Evolutionary conservation across 371 early-diverging fungal species (phyloP), one percentile per base, ranked within the genome.

Genomic region (Enteropsectra breve): DNA sequence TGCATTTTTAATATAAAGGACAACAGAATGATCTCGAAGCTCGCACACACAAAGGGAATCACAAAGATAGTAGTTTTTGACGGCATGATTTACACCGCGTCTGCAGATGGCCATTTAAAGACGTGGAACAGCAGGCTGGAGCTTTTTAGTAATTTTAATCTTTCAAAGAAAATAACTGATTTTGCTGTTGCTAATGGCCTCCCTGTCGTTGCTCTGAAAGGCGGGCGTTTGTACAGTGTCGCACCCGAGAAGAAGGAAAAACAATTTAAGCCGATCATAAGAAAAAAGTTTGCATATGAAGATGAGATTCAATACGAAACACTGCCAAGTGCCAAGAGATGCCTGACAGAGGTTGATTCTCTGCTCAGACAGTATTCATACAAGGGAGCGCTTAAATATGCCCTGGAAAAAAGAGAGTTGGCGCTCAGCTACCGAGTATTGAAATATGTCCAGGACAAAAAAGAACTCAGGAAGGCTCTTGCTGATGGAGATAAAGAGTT

Each of bases 71-170:
- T 26, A 28, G 54, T 70, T 2, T 53, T 48, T 23, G 32, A 53
- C 13, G 54, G 54, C 11, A 52, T 29, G 5, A 56, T 74, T 0
- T 70, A 54, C 45, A 70, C 70, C 8, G 18, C 33, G 15, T 62
- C 67, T 0, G 8, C 50, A 1, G 75, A 74, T 68, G 65, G 57
- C 34, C 61, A 46, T 37, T 43, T 70, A 24, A 66, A 60, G 37
- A 36, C 58, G n/a, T 70, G 40, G 29, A 38, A 53, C 21, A n/a
- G 23, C 1, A 43, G 47, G 8, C 67, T 72, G n/a, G 34, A 38
- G 43, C 36, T 50, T n/a, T 57, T 69, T 29, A 50, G 53, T 0
- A 50, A 58, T 24, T 40, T 67, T 24, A 66, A 61, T 1, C 28
- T 66, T 29, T 21, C 23, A 26, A 34, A 18, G n/a, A 48, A 54